Conservation (phyloP, 2,329 filamentous ascomycete genomes). For the Escovopsis sp. region DNA sequence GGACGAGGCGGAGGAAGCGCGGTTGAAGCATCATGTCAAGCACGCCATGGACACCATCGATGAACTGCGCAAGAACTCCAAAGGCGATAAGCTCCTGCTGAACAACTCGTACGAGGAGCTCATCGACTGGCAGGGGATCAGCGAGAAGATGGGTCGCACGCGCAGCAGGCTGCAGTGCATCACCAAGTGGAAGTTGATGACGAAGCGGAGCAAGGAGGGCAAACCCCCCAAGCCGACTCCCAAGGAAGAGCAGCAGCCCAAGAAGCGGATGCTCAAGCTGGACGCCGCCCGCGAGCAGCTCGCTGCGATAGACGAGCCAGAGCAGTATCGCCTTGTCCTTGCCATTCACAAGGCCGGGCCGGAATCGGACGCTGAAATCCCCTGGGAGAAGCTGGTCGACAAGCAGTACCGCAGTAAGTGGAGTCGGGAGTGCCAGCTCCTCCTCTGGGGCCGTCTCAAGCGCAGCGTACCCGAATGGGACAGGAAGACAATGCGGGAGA, state of each 20-base stretch:
- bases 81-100: constrained; percentile 8
- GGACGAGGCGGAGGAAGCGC: constrained; percentile 43
- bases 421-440: constrained; percentile 20
- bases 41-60: constrained; percentile 35
- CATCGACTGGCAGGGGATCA: constrained; percentile 52
- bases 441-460: constrained; percentile 25
- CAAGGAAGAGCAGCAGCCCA: constrained; percentile 1
- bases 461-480: constrained; percentile 18
- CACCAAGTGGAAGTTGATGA: constrained; percentile 45
- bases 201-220: constrained; percentile 17
- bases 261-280: constrained; percentile 17
- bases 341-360: constrained; percentile 27
- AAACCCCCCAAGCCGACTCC: too few species aligned
- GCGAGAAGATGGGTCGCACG: constrained; percentile 42
- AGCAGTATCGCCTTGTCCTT: constrained; percentile 28
- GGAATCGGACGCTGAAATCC: constrained; percentile 29
- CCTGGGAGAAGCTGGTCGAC: constrained; percentile 31
- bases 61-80: constrained; percentile 12
- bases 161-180: constrained; percentile 53
- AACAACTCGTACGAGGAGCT: constrained; percentile 32
- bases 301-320: constrained; percentile 24
- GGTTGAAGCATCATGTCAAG: constrained; percentile 35
- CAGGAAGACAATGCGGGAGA: constrained; percentile 17
- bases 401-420: constrained; percentile 24
- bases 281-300: constrained; percentile 28